Percentiles rank a stretch among this genome's conserved stretches.
Conservation (phyloP, 1,284 basidiomycete genomes). For the Rhodofomes roseus region DNA sequence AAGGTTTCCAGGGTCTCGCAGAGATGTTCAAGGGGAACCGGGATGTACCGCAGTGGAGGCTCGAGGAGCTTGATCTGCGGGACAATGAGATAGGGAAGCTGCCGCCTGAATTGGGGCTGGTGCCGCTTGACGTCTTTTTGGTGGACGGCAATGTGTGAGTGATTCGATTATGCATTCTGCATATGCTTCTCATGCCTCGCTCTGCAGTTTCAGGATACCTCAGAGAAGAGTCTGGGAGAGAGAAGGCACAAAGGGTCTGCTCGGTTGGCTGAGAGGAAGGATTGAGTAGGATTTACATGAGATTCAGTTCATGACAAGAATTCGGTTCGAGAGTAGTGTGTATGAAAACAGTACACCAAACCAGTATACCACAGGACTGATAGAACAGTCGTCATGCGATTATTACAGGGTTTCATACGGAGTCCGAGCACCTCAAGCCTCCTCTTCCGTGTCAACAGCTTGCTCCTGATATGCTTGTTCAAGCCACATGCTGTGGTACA, state of each 20-base stretch:
- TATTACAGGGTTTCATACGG: background rate
- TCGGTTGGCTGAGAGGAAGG: conserved; percentile 70
- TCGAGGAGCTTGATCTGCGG: conserved; percentile 75
- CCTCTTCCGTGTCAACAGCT: conserved; percentile 3
- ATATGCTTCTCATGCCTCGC: background rate
- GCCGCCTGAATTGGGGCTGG: conserved; percentile 61
- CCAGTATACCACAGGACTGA: background rate
- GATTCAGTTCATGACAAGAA: too few relatives aligned
- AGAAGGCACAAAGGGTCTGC: conserved; percentile 75
- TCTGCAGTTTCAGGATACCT: conserved; percentile 66
- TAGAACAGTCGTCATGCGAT: background rate
- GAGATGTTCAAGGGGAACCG: conserved; percentile 61
- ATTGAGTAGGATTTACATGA: conserved; percentile 58
- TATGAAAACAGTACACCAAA: background rate
- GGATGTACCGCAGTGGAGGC: conserved; percentile 59
- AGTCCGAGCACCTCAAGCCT: background rate
- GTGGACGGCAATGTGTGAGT: conserved; percentile 83
- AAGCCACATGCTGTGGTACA: conserved; percentile 87
- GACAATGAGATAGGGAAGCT: conserved; percentile 74
- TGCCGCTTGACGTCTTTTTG: conserved; percentile 73
- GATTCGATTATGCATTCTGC: background rate
- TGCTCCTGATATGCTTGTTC: conserved; percentile 53
- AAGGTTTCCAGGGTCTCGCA: conserved; percentile 57
- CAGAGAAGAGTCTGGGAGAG: conserved; percentile 76
- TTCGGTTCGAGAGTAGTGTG: background rate